A percentile compares a stretch with the other conserved stretches of the same genome.
These are phyloP conservation scores for Chytriomyces sp. DNA, from an alignment of 192 early-diverging fungal genomes.

Conservation along the genomic window DNA sequence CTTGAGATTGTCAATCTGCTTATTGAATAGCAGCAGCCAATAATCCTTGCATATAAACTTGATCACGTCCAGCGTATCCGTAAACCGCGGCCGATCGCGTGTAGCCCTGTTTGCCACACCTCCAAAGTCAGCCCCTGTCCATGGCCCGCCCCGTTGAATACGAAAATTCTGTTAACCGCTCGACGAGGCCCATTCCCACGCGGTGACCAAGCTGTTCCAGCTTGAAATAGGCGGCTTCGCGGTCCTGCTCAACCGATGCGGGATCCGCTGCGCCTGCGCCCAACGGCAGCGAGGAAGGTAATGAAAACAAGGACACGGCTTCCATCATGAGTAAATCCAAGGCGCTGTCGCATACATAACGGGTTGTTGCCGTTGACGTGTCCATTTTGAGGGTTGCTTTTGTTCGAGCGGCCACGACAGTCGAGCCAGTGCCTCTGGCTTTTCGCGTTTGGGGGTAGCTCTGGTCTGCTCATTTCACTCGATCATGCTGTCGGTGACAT, in stretches of 20 bases:
- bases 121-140: background rate
- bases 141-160: constrained; percentile 10
- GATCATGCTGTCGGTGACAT: too few relatives aligned
- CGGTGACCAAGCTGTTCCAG: constrained; percentile 89
- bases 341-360: constrained; percentile 18
- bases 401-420: too few relatives aligned
- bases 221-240: constrained; percentile 88
- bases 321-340: constrained; percentile 29
- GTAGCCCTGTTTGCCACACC: constrained; percentile 63
- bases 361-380: background rate
- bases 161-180: too few relatives aligned
- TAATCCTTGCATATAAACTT: constrained; percentile 99
- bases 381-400: too few relatives aligned
- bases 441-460: too few relatives aligned
- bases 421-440: too few relatives aligned
- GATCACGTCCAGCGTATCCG: constrained; percentile 92
- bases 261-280: background rate
- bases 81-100: constrained; percentile 82
- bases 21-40: constrained; percentile 93
- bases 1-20: constrained; percentile 98
- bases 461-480: too few relatives aligned
- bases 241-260: constrained; percentile 65
- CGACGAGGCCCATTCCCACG: constrained; percentile 84
- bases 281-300: too few relatives aligned
- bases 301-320: background rate